phyloP scores from a whole-genome alignment of 2,329 filamentous ascomycete genomes.

The Periconia sp. region DNA sequence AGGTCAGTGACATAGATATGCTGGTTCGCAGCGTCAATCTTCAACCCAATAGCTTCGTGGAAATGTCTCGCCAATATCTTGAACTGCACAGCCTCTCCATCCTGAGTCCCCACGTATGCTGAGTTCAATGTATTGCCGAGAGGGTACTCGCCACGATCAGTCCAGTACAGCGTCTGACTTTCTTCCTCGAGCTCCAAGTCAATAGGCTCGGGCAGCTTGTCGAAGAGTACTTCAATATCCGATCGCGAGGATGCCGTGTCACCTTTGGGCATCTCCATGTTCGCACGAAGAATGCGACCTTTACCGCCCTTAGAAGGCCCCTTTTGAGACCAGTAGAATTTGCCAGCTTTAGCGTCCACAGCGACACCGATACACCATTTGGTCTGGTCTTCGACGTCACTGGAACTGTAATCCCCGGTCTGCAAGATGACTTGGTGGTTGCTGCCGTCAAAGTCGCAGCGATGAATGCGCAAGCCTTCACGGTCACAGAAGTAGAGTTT shows the following conservation, averaged over 20 bases:
- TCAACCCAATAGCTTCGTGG: no score
- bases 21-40: no score
- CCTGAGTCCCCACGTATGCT: no score
- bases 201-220: slow-evolving; percentile 45
- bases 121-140: slow-evolving; percentile 57
- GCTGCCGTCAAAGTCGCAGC: slow-evolving; percentile 15
- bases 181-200: slow-evolving; percentile 58
- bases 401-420: slow-evolving; percentile 4
- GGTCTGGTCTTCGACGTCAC: slow-evolving; percentile 24
- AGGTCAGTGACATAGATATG: no score
- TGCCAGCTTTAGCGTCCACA: slow-evolving; percentile 46
- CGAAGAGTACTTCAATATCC: slow-evolving; percentile 28
- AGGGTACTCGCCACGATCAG: slow-evolving; percentile 61
- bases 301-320: slow-evolving; percentile 53
- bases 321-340: slow-evolving; percentile 65
- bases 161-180: slow-evolving; percentile 57
- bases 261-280: slow-evolving; percentile 43
- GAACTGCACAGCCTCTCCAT: no score
- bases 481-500: slow-evolving; percentile 48
- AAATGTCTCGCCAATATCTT: no score
- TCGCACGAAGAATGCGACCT: slow-evolving; percentile 58
- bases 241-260: neutral
- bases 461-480: slow-evolving; percentile 45
- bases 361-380: slow-evolving; percentile 61
- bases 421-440: slow-evolving; percentile 14